These are phyloP conservation scores for Brassica carinata DNA, from an alignment of 345 rosid genomes.

Conservation along the genomic window DNA sequence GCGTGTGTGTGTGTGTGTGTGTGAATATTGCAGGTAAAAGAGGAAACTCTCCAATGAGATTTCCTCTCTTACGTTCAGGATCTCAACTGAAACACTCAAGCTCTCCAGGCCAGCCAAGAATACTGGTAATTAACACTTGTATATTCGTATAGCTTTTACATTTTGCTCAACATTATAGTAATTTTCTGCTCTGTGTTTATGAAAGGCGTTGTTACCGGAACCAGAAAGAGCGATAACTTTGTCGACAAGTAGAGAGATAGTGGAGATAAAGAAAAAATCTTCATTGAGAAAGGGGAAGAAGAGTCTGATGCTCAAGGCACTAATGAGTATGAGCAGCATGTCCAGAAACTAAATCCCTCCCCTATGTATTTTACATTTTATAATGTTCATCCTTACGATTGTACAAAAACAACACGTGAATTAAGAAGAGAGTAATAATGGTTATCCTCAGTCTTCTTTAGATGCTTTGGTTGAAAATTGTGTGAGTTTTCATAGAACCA, in stretches of 20 bases:
- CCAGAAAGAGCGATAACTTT: conserved; percentile 53
- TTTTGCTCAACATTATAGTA: conserved; percentile 34
- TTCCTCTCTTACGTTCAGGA: conserved; percentile 49
- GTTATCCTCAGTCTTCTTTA: background rate
- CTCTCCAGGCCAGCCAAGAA: conserved; percentile 48
- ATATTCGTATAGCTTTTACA: background rate
- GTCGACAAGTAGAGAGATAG: conserved; percentile 42
- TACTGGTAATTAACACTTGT: conserved; percentile 40
- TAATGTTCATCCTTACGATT: background rate
- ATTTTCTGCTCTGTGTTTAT: background rate
- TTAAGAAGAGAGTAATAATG: background rate
- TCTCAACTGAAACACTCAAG: conserved; percentile 55
- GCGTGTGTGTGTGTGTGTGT: conserved; percentile 1
- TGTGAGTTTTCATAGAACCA: conserved; percentile 3
- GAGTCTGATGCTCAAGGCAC: conserved; percentile 54
- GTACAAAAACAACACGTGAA: background rate
- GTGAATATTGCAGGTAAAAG: conserved; percentile 46
- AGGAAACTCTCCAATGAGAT: conserved; percentile 55
- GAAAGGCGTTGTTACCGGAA: conserved; percentile 41
- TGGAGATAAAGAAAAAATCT: conserved; percentile 55
- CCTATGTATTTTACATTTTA: background rate
- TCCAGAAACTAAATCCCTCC: conserved; percentile 38
- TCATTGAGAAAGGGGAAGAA: conserved; percentile 36
- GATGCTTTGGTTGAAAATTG: conserved; percentile 6
- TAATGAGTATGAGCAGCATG: conserved; percentile 68